These are phyloP conservation scores for Linnemannia exigua DNA, from an alignment of 192 early-diverging fungal genomes.

Conservation along the genomic window DNA sequence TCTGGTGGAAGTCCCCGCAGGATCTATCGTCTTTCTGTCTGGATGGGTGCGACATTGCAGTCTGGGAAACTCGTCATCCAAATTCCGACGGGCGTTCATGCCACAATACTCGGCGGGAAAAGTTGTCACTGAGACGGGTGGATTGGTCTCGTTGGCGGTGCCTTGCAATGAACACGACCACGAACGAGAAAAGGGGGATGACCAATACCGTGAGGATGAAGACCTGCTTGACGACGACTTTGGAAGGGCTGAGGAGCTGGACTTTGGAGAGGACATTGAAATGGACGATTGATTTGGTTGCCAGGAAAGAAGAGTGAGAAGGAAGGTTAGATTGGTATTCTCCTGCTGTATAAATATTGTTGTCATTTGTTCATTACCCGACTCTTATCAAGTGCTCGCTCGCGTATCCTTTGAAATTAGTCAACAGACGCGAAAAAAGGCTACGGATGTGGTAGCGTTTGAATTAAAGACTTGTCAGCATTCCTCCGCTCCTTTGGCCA, in stretches of 20 bases:
- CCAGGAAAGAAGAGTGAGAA: neutral
- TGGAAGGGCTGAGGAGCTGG: neutral
- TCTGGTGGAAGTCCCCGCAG: constrained; percentile 38
- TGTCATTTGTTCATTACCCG: neutral
- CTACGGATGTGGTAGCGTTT: neutral
- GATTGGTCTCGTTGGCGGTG: constrained; percentile 37
- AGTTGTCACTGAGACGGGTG: constrained; percentile 20
- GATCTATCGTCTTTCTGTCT: constrained; percentile 43
- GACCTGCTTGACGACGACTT: neutral
- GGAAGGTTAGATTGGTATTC: neutral
- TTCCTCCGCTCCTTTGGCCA: neutral
- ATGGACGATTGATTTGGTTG: neutral
- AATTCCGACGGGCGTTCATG: constrained; percentile 49
- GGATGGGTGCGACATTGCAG: constrained; percentile 54
- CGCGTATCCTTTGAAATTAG: too few relatives aligned
- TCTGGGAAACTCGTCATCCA: constrained; percentile 32
- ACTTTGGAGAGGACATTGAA: neutral
- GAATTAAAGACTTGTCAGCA: neutral
- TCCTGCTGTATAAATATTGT: neutral
- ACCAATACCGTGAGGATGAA: neutral
- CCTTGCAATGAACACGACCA: constrained; percentile 14
- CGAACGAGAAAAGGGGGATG: neutral
- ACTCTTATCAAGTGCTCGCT: neutral
- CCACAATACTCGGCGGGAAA: constrained; percentile 48
- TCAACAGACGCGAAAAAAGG: too few relatives aligned